Percentiles rank a stretch among this genome's conserved stretches.
phyloP scores from a whole-genome alignment of 768 basidiomycete genomes.

The Kwoniella bestiolae region DNA sequence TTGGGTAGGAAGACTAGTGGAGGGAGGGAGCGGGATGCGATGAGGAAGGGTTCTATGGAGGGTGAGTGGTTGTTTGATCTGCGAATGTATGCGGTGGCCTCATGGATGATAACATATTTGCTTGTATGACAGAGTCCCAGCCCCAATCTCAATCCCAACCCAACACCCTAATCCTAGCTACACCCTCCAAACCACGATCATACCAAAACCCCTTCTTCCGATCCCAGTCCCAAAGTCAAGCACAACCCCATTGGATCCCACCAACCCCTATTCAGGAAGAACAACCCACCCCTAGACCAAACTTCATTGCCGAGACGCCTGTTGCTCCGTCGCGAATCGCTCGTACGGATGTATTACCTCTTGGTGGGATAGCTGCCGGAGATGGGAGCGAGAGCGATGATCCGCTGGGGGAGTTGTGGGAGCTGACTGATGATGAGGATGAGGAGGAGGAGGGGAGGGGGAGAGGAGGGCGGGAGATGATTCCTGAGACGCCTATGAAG shows the following conservation, averaged over 20 bases:
- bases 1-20: slow-evolving; percentile 45
- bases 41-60: slow-evolving; percentile 11
- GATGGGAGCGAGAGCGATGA: slow-evolving; percentile 36
- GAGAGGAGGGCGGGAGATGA: slow-evolving; percentile 5
- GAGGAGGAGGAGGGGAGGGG: slow-evolving; percentile 7
- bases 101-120: too few relatives aligned
- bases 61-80: slow-evolving; percentile 18
- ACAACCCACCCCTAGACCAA: slow-evolving; percentile 15
- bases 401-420: slow-evolving; percentile 44
- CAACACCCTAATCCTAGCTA: slow-evolving; percentile 47
- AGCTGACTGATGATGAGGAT: slow-evolving; percentile 51
- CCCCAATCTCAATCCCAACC: slow-evolving; percentile 21
- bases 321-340: slow-evolving; percentile 9
- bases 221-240: slow-evolving; percentile 16
- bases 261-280: slow-evolving; percentile 46
- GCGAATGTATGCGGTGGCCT: too few relatives aligned
- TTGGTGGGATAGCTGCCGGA: background rate
- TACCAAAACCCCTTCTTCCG: slow-evolving; percentile 11
- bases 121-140: too few relatives aligned
- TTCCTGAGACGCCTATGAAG: slow-evolving; percentile 46
- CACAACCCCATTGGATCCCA: slow-evolving; percentile 8
- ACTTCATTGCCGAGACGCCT: slow-evolving; percentile 39
- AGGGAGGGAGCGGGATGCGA: slow-evolving; percentile 14
- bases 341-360: background rate
- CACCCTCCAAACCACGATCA: slow-evolving; percentile 47